Conservation (phyloP, 768 basidiomycete genomes). For the Aureoboletus auriporus region DNA sequence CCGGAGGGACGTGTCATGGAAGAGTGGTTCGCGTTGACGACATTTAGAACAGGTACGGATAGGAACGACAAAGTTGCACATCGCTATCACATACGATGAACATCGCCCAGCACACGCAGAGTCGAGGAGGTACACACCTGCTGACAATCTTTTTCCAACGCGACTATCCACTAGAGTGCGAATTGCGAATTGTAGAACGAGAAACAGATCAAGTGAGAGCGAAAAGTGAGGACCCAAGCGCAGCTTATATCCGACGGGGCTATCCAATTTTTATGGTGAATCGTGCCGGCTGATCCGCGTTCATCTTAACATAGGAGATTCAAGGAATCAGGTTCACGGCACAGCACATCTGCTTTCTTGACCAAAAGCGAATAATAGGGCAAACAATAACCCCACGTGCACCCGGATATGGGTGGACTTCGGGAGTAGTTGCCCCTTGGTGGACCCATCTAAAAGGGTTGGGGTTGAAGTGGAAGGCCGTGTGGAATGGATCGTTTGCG, state of each 20-base stretch:
- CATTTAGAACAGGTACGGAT: slow-evolving; percentile 31
- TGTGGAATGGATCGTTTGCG: too few species aligned
- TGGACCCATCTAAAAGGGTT: too few species aligned
- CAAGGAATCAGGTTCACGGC: background rate
- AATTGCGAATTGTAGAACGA: too few species aligned
- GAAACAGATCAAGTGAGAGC: background rate
- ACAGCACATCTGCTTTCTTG: slow-evolving; percentile 8
- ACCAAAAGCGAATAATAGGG: slow-evolving; percentile 9
- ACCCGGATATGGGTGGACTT: too few species aligned
- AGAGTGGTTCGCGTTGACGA: slow-evolving; percentile 23
- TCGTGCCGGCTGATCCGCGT: slow-evolving; percentile 6
- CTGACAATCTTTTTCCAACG: too few species aligned
- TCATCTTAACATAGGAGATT: slow-evolving; percentile 5
- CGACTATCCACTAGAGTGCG: too few species aligned
- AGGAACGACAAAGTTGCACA: slow-evolving; percentile 30
- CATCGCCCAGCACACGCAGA: background rate
- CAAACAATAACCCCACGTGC: background rate
- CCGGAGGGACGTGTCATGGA: slow-evolving; percentile 11
- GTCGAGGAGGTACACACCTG: too few species aligned
- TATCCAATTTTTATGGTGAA: slow-evolving; percentile 4
- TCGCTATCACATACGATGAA: slow-evolving; percentile 7
- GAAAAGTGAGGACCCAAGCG: background rate
- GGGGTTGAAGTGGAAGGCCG: too few species aligned
- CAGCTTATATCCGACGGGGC: slow-evolving; percentile 9
- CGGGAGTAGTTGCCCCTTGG: too few species aligned